Evolutionary conservation across 345 rosid species (phyloP), one percentile per base, ranked within the genome.

Genomic region (Brassica carinata): DNA sequence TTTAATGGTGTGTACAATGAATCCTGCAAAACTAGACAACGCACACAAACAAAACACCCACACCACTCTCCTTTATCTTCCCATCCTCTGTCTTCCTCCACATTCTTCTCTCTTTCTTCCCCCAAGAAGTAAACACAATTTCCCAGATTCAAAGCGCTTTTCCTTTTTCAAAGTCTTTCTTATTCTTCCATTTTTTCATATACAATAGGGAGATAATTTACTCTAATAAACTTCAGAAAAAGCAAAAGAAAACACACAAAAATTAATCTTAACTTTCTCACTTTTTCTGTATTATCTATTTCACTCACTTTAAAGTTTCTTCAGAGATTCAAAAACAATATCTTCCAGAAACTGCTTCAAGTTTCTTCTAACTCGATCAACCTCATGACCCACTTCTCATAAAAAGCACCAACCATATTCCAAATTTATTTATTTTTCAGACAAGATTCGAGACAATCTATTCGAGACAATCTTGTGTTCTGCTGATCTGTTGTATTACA

Each of bases 71-170:
- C 59, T 53, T 53, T 53, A 8, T 53, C 19, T 53, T 15, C 59
- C 59, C 59, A 53, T 53, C 59, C 59, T 51, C 5, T 53, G 59
- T 53, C 58, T n/a, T 53, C 59, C 59, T 53, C 59, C 59, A 53
- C 19, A 53, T 53, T 53, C 67, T 71, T 70, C 64, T 61, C 15
- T 61, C 65, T 57, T 57, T 61, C 62, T 74, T 48, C 23, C 51
- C 73, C 77, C 84, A 76, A 81, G 80, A 76, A 68, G 43, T 48
- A 34, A 34, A 75, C 83, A 71, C 77, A 71, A 71, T 76, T 76
- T 58, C 77, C 80, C 80, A 81, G 69, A 76, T 81, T 71, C 84
- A 65, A 70, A 58, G 43, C 15, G 72, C 72, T 13, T 29, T 43
- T 71, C 19, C 58, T 74, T 76, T 71, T 74, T 18, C 61, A 74